A percentile compares a stretch with the other conserved stretches of the same genome.
Evolutionary conservation across 352 stramenopile genomes (phyloP).

Genomic region (Stramenopiles sp.): DNA sequence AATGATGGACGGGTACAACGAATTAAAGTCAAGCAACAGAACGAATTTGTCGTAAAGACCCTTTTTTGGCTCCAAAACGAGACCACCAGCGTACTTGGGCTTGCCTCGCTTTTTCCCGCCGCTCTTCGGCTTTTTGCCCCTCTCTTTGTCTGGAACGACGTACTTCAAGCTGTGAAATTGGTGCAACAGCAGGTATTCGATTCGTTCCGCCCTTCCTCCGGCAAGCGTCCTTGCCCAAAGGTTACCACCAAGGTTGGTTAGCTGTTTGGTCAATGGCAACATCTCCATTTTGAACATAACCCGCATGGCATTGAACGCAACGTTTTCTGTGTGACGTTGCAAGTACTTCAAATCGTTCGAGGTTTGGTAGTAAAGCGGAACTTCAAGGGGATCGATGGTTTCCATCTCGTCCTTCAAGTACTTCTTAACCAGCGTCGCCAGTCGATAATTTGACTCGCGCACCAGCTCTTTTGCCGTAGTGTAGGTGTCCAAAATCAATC

Average conservation of each 20-base stretch:
- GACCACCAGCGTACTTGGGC: constrained; percentile 89
- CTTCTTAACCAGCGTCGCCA: constrained; percentile 74
- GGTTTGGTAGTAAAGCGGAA: not conserved
- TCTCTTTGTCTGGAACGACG: constrained; percentile 84
- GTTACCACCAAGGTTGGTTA: constrained; percentile 94
- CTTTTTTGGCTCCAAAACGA: constrained; percentile 98
- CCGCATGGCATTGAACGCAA: constrained; percentile 85
- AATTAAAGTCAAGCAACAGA: constrained; percentile 99
- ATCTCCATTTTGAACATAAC: constrained; percentile 95
- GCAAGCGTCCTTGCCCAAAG: constrained; percentile 88
- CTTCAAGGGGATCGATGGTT: not conserved
- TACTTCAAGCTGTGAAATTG: constrained; percentile 94
- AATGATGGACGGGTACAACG: constrained; percentile 98
- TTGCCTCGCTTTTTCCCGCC: constrained; percentile 33
- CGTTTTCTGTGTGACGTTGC: constrained; percentile 74
- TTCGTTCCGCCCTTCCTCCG: constrained; percentile 74
- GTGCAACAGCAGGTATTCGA: constrained; percentile 97
- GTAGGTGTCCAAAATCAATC: constrained; percentile 93
- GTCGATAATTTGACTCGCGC: constrained; percentile 90
- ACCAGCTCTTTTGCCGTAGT: constrained; percentile 89
- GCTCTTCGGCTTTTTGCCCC: constrained; percentile 29
- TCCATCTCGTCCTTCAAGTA: constrained; percentile 43
- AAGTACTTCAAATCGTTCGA: constrained; percentile 70
- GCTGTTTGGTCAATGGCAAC: constrained; percentile 90
- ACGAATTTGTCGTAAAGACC: constrained; percentile 99